phyloP scores from a whole-genome alignment of 805 yeast species.

The Kodamaea laetipori region DNA sequence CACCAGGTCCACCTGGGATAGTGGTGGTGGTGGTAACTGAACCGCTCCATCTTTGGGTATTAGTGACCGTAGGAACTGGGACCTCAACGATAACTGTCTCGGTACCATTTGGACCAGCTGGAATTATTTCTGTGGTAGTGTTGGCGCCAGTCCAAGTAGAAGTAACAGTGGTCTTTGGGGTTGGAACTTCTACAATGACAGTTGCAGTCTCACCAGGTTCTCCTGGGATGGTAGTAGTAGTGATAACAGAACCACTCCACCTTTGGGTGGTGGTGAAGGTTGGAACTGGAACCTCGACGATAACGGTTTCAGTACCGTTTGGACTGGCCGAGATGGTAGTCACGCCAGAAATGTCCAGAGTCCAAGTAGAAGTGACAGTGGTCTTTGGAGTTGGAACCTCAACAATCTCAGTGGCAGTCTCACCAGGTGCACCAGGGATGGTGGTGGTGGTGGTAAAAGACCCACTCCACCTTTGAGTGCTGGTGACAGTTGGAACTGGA shows the following conservation, averaged over 20 bases:
- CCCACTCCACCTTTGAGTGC: constrained; percentile 9
- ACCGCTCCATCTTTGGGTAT: constrained; percentile 9
- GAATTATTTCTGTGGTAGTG: constrained; percentile 15
- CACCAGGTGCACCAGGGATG: constrained; percentile 12
- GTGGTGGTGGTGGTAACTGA: constrained; percentile 25
- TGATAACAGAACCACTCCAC: constrained; percentile 14
- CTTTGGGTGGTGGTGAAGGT: not conserved
- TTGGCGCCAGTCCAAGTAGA: constrained; percentile 13
- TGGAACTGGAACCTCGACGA: constrained; percentile 17
- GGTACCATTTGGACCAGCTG: constrained; percentile 13
- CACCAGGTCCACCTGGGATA: constrained; percentile 17
- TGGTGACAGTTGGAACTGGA: constrained; percentile 12
- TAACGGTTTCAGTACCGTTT: constrained; percentile 16
- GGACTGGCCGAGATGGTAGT: constrained; percentile 6
- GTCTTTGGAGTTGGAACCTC: constrained; percentile 16
- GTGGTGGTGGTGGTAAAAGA: constrained; percentile 8
- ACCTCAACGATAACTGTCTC: constrained; percentile 17
- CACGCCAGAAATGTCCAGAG: not conserved
- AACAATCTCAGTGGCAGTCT: constrained; percentile 16
- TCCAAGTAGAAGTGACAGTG: constrained; percentile 6
- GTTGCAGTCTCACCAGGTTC: constrained; percentile 10
- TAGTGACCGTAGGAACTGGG: constrained; percentile 13
- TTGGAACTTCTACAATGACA: constrained; percentile 18
- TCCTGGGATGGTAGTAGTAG: constrained; percentile 8
- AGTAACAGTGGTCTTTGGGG: constrained; percentile 13